phyloP scores from a whole-genome alignment of 83 land plant genomes.

The Picea mariana region DNA sequence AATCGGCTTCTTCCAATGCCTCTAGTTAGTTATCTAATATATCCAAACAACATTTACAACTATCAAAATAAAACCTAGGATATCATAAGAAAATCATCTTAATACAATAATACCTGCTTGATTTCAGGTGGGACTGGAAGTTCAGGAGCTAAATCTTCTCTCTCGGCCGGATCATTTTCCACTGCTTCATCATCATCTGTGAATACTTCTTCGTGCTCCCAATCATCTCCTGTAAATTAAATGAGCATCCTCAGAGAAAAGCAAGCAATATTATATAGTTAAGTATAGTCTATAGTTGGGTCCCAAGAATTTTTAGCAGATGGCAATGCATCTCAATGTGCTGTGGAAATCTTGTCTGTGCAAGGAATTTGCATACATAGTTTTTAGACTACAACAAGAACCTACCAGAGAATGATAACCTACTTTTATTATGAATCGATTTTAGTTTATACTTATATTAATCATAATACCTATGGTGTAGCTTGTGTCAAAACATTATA shows the following conservation, averaged over 20 bases:
- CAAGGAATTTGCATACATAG: not conserved
- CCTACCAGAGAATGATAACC: not conserved
- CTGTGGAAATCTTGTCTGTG: not conserved
- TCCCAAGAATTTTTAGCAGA: not conserved
- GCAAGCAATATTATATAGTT: not conserved
- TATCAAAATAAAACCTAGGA: not conserved
- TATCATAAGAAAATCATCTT: not conserved
- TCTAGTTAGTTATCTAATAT: not conserved
- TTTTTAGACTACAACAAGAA: not conserved
- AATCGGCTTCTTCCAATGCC: not conserved
- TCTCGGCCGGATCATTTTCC: slow-evolving; percentile 91
- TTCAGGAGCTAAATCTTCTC: slow-evolving; percentile 94
- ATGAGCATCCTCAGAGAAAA: not conserved
- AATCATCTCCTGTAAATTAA: slow-evolving; percentile 88
- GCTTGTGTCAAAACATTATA: not conserved
- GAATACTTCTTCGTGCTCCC: slow-evolving; percentile 99
- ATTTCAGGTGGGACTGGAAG: slow-evolving; percentile 99
- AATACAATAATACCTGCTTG: slow-evolving; percentile 63
- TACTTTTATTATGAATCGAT: not conserved
- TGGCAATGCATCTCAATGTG: not conserved
- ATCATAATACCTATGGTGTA: not conserved
- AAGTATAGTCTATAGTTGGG: not conserved
- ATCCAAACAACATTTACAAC: not conserved
- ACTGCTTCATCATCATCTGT: slow-evolving; percentile 99
- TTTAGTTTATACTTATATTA: not conserved